Percentiles rank a stretch among this genome's conserved stretches.
phyloP scores from a whole-genome alignment of 257 asterid species.

The Sherardia arvensis region DNA sequence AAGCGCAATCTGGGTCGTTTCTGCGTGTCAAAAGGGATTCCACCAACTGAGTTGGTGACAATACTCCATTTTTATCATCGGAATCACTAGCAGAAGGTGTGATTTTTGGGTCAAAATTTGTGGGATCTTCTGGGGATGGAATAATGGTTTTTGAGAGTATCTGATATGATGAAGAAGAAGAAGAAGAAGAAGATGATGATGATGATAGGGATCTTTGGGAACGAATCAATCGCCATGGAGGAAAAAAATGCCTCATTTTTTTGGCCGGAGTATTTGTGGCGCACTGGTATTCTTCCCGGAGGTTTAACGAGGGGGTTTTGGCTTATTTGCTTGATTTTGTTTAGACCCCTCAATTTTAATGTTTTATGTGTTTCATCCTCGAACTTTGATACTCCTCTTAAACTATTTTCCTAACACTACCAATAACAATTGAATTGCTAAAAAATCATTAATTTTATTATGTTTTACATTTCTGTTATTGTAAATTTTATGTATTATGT shows the following conservation, averaged over 20 bases:
- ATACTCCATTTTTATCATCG: constrained; percentile 3
- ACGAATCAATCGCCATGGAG: constrained; percentile 4
- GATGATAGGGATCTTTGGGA: background rate
- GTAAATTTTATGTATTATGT: too few relatives aligned
- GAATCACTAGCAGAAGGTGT: constrained; percentile 6
- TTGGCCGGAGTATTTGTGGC: background rate
- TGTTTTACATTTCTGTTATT: too few relatives aligned
- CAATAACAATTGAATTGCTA: too few relatives aligned
- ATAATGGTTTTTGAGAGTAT: background rate
- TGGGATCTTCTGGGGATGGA: background rate
- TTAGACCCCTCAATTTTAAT: background rate
- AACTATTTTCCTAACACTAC: too few relatives aligned
- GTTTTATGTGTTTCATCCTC: too few relatives aligned
- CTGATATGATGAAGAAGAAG: background rate
- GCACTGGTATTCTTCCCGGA: background rate
- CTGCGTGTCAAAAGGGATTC: constrained; percentile 36
- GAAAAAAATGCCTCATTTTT: constrained; percentile 12
- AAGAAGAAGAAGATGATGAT: background rate
- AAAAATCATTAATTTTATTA: too few relatives aligned
- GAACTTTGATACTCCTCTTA: too few relatives aligned
- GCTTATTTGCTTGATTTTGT: background rate
- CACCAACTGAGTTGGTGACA: constrained; percentile 23
- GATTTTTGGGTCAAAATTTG: constrained; percentile 10
- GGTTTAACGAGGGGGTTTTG: background rate
- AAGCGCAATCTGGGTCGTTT: constrained; percentile 56